These are phyloP conservation scores for Oryza longistaminata DNA, from an alignment of 176 grass and related monocot genomes.

Conservation along the genomic window DNA sequence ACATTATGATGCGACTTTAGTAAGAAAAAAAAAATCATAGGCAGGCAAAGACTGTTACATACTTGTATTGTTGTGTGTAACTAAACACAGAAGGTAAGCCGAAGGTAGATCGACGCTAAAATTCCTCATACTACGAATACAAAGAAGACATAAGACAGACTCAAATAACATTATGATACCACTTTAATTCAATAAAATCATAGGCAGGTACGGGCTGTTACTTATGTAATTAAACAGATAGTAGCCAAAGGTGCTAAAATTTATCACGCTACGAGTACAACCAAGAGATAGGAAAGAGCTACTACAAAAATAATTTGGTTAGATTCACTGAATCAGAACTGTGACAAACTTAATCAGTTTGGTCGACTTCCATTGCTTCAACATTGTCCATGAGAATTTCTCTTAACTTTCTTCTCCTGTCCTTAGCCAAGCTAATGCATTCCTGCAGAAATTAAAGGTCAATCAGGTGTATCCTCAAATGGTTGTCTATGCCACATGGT, in stretches of 20 bases:
- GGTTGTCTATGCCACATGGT: not conserved
- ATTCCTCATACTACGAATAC: no score
- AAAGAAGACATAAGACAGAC: no score
- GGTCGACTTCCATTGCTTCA: conserved; percentile 68
- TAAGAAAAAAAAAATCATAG: not conserved
- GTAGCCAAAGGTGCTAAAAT: not conserved
- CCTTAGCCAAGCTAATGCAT: conserved; percentile 60
- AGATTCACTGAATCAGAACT: conserved; percentile 26
- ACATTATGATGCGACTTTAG: not conserved
- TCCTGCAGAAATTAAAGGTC: conserved; percentile 40
- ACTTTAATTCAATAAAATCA: not conserved
- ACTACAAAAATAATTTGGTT: not conserved
- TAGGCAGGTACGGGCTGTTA: not conserved
- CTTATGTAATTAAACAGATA: conserved; percentile 16
- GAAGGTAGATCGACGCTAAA: not conserved
- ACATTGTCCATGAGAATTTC: conserved; percentile 57
- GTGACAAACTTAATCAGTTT: conserved; percentile 40
- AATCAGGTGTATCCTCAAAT: not conserved
- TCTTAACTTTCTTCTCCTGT: conserved; percentile 51
- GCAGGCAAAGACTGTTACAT: not conserved
- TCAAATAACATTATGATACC: not conserved
- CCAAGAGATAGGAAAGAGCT: not conserved
- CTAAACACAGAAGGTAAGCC: not conserved
- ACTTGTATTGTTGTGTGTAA: conserved; percentile 8
- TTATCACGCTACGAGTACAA: not conserved